Percentiles rank a stretch among this genome's conserved stretches.
Conservation (phyloP, 805 yeast species). For the Zygoascus tannicola region DNA sequence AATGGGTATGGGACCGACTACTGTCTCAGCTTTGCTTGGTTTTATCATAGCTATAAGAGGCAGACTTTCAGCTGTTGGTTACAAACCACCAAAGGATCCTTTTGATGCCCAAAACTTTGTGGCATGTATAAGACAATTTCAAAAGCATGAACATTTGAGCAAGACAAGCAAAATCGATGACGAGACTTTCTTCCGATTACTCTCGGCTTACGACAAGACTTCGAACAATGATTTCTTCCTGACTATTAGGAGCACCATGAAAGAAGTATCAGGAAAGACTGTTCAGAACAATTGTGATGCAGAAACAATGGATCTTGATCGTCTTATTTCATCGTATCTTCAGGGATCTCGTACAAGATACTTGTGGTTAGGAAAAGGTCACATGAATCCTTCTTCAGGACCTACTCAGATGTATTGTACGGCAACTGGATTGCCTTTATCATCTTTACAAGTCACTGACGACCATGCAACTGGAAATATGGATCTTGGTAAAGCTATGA, state of each 20-base stretch:
- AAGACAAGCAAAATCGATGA: slow-evolving; percentile 47
- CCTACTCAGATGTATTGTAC: slow-evolving; percentile 16
- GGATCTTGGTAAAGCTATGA: slow-evolving; percentile 17
- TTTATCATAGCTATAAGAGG: slow-evolving; percentile 58
- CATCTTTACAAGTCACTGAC: slow-evolving; percentile 12
- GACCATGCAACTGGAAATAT: slow-evolving; percentile 6
- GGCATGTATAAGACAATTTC: slow-evolving; percentile 64
- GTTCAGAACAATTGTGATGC: slow-evolving; percentile 25
- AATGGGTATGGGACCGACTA: slow-evolving; percentile 50
- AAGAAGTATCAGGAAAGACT: slow-evolving; percentile 43
- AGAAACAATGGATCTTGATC: slow-evolving; percentile 31
- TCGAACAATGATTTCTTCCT: slow-evolving; percentile 29
- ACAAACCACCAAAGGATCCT: slow-evolving; percentile 69
- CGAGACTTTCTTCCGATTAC: slow-evolving; percentile 42
- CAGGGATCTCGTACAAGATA: slow-evolving; percentile 29
- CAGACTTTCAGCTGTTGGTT: slow-evolving; percentile 51
- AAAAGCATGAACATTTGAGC: slow-evolving; percentile 52
- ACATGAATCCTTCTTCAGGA: slow-evolving; percentile 23
- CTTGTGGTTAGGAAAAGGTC: slow-evolving; percentile 45
- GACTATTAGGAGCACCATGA: slow-evolving; percentile 64
- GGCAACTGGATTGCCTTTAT: slow-evolving; percentile 14
- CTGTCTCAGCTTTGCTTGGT: slow-evolving; percentile 75
- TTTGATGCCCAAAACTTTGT: slow-evolving; percentile 65
- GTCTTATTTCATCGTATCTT: slow-evolving; percentile 19
- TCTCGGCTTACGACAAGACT: slow-evolving; percentile 39